These are phyloP conservation scores for Xylariales sp. DNA, from an alignment of 2,329 filamentous ascomycete genomes.

Conservation along the genomic window DNA sequence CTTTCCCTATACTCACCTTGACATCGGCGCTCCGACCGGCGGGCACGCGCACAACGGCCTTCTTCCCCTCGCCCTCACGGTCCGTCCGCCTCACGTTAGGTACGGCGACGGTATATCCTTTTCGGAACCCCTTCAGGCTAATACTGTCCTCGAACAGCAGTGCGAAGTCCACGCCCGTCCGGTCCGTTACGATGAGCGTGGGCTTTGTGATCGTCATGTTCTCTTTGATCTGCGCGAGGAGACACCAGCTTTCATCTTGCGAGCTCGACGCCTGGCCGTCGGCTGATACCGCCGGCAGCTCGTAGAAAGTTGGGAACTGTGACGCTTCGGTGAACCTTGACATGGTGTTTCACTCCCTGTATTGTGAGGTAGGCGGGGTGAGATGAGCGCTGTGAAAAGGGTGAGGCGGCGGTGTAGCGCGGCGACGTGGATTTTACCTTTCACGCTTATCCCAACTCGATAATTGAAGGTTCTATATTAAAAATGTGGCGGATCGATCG, in stretches of 20 bases:
- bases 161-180: slow-evolving; percentile 55
- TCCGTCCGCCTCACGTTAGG: slow-evolving; percentile 51
- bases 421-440: background rate
- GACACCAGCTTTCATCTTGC: slow-evolving; percentile 44
- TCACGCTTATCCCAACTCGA: background rate
- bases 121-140: slow-evolving; percentile 52
- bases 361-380: background rate
- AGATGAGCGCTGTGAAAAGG: slow-evolving; percentile 6
- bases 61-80: slow-evolving; percentile 53
- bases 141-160: slow-evolving; percentile 58
- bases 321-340: slow-evolving; percentile 20
- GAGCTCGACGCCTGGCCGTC: slow-evolving; percentile 14
- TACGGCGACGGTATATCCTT: slow-evolving; percentile 55
- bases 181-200: slow-evolving; percentile 59
- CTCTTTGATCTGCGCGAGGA: slow-evolving; percentile 50
- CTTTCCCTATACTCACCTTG: slow-evolving; percentile 40
- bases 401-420: background rate
- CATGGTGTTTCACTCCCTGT: slow-evolving; percentile 4
- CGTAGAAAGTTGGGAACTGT: slow-evolving; percentile 38
- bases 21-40: slow-evolving; percentile 50
- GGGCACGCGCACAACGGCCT: slow-evolving; percentile 54
- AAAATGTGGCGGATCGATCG: too few relatives aligned
- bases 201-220: slow-evolving; percentile 61
- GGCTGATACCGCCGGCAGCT: slow-evolving; percentile 31
- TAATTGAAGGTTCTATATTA: background rate